Conservation (phyloP, 78 protist genomes). For the Parvularia atlantis region DNA sequence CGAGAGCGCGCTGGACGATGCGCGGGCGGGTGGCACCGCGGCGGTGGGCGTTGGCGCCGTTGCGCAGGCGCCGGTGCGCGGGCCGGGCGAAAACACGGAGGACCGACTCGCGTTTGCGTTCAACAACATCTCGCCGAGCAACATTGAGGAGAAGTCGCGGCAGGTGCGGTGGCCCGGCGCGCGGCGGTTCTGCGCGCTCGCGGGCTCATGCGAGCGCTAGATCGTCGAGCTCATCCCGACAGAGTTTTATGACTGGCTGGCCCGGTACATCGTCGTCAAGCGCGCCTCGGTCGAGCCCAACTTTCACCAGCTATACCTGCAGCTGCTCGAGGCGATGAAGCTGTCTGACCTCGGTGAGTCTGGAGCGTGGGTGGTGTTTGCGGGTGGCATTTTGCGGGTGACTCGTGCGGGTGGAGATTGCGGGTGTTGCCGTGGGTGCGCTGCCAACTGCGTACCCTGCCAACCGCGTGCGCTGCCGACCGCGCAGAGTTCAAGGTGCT, state of each 20-base stretch:
- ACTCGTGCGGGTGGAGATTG: no score
- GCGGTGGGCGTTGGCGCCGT: no score
- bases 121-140: constrained; percentile 79
- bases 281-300: constrained; percentile 82
- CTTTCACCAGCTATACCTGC: constrained; percentile 68
- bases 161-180: constrained; percentile 25
- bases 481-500: not conserved
- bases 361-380: no score
- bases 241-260: constrained; percentile 42
- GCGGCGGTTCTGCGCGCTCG: not conserved
- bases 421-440: no score
- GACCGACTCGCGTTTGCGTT: constrained; percentile 81
- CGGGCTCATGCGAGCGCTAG: not conserved
- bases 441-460: no score
- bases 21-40: no score
- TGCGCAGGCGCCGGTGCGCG: constrained; percentile 10
- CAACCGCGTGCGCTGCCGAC: no score
- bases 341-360: constrained; percentile 12
- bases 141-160: constrained; percentile 37
- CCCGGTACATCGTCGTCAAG: constrained; percentile 80
- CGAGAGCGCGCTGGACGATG: no score
- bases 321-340: constrained; percentile 43
- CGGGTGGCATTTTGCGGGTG: no score
- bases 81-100: constrained; percentile 32
- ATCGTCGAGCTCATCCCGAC: constrained; percentile 17